These are phyloP conservation scores for Lactarius tabidus DNA, from an alignment of 768 basidiomycete genomes.

Conservation along the genomic window DNA sequence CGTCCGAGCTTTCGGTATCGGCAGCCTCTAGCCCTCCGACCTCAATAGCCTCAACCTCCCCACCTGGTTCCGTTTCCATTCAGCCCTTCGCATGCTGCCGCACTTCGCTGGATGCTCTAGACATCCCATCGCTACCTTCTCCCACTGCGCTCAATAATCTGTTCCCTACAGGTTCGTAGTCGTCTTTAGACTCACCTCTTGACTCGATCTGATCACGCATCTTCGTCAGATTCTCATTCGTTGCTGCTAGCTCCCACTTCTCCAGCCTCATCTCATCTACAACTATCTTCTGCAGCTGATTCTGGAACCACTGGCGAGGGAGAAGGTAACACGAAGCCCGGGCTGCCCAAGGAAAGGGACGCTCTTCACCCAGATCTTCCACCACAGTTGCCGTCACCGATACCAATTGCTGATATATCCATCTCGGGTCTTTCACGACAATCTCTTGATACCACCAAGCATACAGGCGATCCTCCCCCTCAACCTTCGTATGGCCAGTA, in stretches of 20 bases:
- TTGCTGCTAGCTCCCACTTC: not conserved
- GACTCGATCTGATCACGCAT: not conserved
- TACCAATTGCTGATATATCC: not conserved
- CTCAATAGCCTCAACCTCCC: not conserved
- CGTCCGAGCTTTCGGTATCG: not conserved
- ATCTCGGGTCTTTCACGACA: not conserved
- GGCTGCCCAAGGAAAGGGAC: not conserved
- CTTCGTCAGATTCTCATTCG: not conserved
- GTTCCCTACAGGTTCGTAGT: not conserved
- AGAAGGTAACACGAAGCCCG: not conserved
- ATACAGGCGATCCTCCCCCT: not conserved
- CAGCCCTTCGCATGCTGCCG: too few species aligned
- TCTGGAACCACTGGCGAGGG: not conserved
- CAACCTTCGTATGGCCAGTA: not conserved
- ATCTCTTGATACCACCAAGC: not conserved
- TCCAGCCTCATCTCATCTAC: not conserved
- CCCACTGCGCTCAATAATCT: not conserved
- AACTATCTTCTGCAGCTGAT: not conserved
- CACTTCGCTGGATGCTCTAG: not conserved
- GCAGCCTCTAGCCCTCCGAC: not conserved
- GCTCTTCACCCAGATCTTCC: constrained; percentile 28
- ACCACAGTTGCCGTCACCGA: not conserved
- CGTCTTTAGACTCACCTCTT: not conserved
- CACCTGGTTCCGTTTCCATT: not conserved
- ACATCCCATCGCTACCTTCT: not conserved